A percentile compares a stretch with the other conserved stretches of the same genome.
These are phyloP conservation scores for Pythium rishiriense DNA, from an alignment of 352 stramenopile genomes.

Conservation along the genomic window DNA sequence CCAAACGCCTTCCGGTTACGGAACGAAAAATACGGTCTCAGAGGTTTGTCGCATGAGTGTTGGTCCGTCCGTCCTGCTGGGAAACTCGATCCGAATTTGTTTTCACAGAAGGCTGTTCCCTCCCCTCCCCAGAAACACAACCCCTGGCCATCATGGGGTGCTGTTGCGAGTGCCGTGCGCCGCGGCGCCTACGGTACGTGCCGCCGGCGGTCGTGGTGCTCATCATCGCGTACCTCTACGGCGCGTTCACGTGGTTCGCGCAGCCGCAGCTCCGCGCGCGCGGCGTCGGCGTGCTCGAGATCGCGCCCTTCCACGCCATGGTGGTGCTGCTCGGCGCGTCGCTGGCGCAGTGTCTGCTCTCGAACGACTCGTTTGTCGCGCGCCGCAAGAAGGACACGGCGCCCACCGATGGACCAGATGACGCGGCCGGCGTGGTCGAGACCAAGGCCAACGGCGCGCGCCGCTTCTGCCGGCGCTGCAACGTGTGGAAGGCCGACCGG, in stretches of 20 bases:
- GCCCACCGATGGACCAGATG: no score
- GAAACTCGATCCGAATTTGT: not conserved
- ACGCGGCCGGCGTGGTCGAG: constrained; percentile 37
- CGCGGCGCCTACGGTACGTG: constrained; percentile 55
- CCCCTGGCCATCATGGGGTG: constrained; percentile 40
- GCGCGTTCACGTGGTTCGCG: constrained; percentile 53
- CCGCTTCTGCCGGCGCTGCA: constrained; percentile 78
- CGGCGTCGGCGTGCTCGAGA: constrained; percentile 33
- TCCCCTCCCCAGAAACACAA: not conserved
- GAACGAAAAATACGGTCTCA: not conserved
- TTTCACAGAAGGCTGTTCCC: not conserved
- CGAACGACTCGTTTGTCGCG: constrained; percentile 54
- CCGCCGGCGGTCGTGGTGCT: constrained; percentile 44
- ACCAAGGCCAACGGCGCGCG: constrained; percentile 68
- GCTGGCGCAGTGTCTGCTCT: constrained; percentile 56
- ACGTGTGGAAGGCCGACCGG: constrained; percentile 71
- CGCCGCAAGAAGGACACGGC: constrained; percentile 30
- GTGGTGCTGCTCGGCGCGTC: constrained; percentile 57
- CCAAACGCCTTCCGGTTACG: constrained; percentile 24
- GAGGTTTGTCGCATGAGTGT: constrained; percentile 22
- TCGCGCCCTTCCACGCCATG: constrained; percentile 59
- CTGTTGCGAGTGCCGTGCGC: constrained; percentile 64
- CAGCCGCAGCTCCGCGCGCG: constrained; percentile 44
- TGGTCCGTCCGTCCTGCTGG: no score
- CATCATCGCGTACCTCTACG: constrained; percentile 69